These are phyloP conservation scores for Lentinula guzmanii DNA, from an alignment of 768 basidiomycete genomes.

Conservation along the genomic window DNA sequence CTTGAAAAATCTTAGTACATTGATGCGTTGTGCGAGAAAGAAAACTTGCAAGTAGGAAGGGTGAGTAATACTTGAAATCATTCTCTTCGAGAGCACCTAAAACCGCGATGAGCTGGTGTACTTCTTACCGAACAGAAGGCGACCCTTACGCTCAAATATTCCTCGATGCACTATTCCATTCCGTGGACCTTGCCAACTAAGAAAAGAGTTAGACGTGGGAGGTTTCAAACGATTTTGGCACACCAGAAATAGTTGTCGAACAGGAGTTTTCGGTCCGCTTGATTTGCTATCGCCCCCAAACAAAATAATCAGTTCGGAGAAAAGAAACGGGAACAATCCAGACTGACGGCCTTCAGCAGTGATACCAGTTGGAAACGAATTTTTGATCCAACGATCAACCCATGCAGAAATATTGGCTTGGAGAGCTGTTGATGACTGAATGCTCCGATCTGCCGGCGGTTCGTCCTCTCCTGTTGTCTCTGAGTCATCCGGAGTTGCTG, in stretches of 20 bases:
- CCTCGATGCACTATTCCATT: constrained; percentile 6
- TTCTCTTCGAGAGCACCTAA: constrained; percentile 7
- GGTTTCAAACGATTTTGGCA: not conserved
- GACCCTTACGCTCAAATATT: constrained; percentile 6
- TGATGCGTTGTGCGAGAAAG: not conserved
- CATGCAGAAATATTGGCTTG: not conserved
- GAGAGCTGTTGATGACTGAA: not conserved
- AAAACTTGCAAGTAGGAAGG: constrained; percentile 4
- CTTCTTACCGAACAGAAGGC: not conserved
- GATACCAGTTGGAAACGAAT: not conserved
- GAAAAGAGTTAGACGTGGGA: not conserved
- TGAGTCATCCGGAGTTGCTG: constrained; percentile 1
- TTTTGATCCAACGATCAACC: constrained; percentile 3
- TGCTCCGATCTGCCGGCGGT: not conserved
- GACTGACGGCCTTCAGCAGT: constrained; percentile 4
- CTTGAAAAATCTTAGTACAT: not conserved
- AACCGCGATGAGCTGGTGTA: not conserved
- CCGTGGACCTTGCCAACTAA: constrained; percentile 8
- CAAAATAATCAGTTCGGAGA: not conserved
- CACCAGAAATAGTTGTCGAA: constrained; percentile 10
- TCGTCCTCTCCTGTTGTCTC: constrained; percentile 3
- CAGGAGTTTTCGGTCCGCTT: not conserved
- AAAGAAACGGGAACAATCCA: not conserved
- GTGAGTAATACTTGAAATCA: constrained; percentile 6
- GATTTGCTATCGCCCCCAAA: not conserved